phyloP scores from a whole-genome alignment of 441 rosid species.

The Jatropha multifida region DNA sequence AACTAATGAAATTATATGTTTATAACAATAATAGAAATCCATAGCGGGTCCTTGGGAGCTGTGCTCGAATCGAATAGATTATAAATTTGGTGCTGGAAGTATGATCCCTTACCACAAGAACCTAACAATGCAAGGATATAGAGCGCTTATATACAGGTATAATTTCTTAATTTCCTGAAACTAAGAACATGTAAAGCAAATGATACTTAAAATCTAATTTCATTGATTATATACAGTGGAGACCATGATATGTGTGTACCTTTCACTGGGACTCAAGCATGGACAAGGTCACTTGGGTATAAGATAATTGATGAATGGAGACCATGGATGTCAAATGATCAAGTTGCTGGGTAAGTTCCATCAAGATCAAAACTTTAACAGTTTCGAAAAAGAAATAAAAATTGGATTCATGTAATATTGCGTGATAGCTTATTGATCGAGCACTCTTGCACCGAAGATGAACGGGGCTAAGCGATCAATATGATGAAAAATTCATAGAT shows the following conservation, averaged over 20 bases:
- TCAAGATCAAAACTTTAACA: no score
- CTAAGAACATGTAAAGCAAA: no score
- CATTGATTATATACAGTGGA: conserved; percentile 33
- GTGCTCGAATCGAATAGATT: conserved; percentile 36
- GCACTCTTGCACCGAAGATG: no score
- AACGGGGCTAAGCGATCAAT: not conserved
- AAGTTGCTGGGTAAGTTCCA: conserved; percentile 43
- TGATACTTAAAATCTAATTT: no score
- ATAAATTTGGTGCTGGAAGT: conserved; percentile 31
- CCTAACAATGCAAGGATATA: conserved; percentile 45
- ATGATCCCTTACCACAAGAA: conserved; percentile 50
- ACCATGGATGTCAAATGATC: conserved; percentile 38
- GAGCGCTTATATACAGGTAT: conserved; percentile 63
- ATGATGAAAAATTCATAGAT: not conserved
- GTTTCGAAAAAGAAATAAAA: no score
- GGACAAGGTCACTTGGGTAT: conserved; percentile 50
- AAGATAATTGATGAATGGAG: conserved; percentile 46
- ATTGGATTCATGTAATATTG: no score
- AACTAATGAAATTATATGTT: not conserved
- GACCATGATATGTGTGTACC: conserved; percentile 53
- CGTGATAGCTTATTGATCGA: no score
- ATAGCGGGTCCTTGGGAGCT: conserved; percentile 51
- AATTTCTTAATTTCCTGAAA: not conserved
- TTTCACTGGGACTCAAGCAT: conserved; percentile 45
- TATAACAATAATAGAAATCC: conserved; percentile 17